Evolutionary conservation across 306 rosid genomes (phyloP).

Genomic region (Trifolium dubium): DNA sequence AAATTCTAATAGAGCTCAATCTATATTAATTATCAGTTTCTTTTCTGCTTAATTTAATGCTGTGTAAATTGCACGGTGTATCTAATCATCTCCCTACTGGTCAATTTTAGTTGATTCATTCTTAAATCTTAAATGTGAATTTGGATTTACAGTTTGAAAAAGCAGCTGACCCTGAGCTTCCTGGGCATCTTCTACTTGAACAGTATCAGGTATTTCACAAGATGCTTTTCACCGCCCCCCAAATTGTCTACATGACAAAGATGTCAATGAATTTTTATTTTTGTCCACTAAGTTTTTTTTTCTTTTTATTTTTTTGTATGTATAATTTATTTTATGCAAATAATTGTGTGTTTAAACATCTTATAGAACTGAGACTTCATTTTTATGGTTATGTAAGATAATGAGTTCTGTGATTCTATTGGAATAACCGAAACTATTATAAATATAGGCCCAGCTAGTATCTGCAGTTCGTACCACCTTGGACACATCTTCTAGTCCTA

Average conservation of each 20-base stretch:
- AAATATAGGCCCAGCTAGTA: slow-evolving; percentile 85
- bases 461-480: slow-evolving; percentile 96
- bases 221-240: slow-evolving; percentile 5
- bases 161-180: slow-evolving; percentile 88
- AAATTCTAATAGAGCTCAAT: no score
- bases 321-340: slow-evolving; percentile 28
- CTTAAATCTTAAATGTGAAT: slow-evolving; percentile 44
- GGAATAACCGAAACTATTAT: slow-evolving; percentile 45
- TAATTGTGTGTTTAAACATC: slow-evolving; percentile 19
- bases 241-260: slow-evolving; percentile 14
- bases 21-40: background rate
- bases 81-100: slow-evolving; percentile 26
- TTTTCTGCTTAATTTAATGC: background rate
- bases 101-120: slow-evolving; percentile 39
- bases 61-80: slow-evolving; percentile 4
- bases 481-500: slow-evolving; percentile 88
- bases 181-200: slow-evolving; percentile 92
- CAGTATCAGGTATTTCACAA: slow-evolving; percentile 81
- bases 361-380: background rate
- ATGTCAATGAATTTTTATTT: slow-evolving; percentile 11
- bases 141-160: slow-evolving; percentile 72
- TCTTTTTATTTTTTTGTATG: background rate
- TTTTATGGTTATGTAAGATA: slow-evolving; percentile 32
- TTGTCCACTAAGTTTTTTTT: background rate
- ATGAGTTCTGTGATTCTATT: slow-evolving; percentile 36